phyloP scores from a whole-genome alignment of 129 eudicot species.

The Calendula officinalis region DNA sequence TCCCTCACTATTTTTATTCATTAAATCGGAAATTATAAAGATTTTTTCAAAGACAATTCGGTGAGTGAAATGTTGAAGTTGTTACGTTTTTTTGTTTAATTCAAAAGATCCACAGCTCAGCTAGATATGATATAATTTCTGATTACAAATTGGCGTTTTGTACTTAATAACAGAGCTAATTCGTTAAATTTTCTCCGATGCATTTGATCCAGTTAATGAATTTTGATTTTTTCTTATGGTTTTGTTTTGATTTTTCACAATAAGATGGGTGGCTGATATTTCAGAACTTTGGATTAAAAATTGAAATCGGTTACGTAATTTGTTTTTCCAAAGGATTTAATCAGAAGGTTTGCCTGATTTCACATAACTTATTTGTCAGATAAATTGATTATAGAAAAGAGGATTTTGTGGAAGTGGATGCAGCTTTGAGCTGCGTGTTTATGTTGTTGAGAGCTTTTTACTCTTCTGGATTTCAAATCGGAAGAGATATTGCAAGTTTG shows the following conservation, averaged over 20 bases:
- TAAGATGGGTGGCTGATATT: constrained; percentile 1
- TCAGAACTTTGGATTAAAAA: constrained; percentile 1
- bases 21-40: constrained; percentile 15
- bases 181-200: constrained; percentile 2
- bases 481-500: constrained; percentile 14
- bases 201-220: constrained; percentile 28
- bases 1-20: constrained; percentile 14
- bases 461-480: constrained; percentile 18
- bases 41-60: constrained; percentile 19
- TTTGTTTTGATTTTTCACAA: constrained; percentile 6
- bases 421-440: constrained; percentile 22
- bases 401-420: constrained; percentile 15
- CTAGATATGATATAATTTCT: constrained; percentile 7
- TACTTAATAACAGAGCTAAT: constrained; percentile 22
- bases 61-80: constrained; percentile 52
- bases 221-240: constrained; percentile 1
- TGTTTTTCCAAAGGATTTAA: not conserved
- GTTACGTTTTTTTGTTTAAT: constrained; percentile 8
- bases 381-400: constrained; percentile 4
- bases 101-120: constrained; percentile 15
- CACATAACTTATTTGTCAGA: constrained; percentile 12
- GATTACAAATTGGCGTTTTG: constrained; percentile 21
- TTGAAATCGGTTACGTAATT: constrained; percentile 13
- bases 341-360: constrained; percentile 11
- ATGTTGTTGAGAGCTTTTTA: constrained; percentile 21